Percentiles rank a stretch among this genome's conserved stretches.
phyloP scores from a whole-genome alignment of 805 yeast genomes.

The Ogataea paraovalis region DNA sequence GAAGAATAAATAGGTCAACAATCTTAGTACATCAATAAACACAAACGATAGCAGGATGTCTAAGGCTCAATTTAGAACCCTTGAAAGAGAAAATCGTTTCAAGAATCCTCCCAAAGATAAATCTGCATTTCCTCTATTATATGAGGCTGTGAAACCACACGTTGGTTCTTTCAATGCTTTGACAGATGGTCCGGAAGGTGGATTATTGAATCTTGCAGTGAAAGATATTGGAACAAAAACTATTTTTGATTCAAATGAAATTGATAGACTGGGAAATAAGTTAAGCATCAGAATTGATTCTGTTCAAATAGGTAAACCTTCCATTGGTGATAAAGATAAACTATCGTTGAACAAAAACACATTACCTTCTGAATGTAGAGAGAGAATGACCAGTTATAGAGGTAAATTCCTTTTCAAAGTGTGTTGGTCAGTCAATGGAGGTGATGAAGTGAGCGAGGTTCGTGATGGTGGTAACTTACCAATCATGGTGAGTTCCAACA shows the following conservation, averaged over 20 bases:
- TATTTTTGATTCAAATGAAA: conserved; percentile 75
- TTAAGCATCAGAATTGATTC: conserved; percentile 79
- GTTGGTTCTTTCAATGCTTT: conserved; percentile 94
- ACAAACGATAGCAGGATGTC: conserved; percentile 24
- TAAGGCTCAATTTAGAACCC: conserved; percentile 66
- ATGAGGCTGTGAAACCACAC: conserved; percentile 92
- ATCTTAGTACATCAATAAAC: neutral
- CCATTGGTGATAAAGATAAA: conserved; percentile 67
- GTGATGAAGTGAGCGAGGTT: conserved; percentile 72
- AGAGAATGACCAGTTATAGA: conserved; percentile 78
- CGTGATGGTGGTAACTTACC: conserved; percentile 93
- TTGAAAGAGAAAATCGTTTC: conserved; percentile 84
- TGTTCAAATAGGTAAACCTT: conserved; percentile 82
- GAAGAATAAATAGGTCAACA: neutral
- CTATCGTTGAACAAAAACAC: conserved; percentile 72
- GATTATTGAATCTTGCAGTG: conserved; percentile 78
- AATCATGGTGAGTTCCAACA: conserved; percentile 82
- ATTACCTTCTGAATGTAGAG: conserved; percentile 86
- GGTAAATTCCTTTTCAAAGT: conserved; percentile 76
- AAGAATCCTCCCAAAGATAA: conserved; percentile 86
- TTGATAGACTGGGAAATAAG: conserved; percentile 77
- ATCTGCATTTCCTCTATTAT: conserved; percentile 73
- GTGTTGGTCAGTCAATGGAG: conserved; percentile 84
- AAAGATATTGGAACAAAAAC: conserved; percentile 85
- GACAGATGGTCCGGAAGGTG: conserved; percentile 84